Base-by-base conservation (phyloP, 2,329 filamentous ascomycete species). In the Botryotinia convoluta region DNA sequence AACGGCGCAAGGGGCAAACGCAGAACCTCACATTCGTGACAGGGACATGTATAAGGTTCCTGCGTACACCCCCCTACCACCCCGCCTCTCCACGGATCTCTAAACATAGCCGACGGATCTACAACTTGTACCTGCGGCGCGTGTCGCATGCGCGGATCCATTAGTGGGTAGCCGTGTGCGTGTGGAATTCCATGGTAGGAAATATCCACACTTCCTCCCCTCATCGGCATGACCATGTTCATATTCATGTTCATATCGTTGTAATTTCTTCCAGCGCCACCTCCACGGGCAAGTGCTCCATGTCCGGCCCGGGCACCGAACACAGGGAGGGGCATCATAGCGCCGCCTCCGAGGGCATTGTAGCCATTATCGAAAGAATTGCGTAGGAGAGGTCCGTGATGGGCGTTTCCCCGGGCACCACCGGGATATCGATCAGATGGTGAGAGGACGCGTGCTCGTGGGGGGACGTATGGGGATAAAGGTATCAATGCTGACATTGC, bases 401-500 rank as follows among this genome's bases (percentile, higher is more conserved):
- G 61, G 70, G 48, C 22, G 54, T 63, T 51, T 20, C 61, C 37
- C 60, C 45, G 48, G 18, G 35, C 62, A 35, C 60, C 61, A 20
- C 45, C n/a, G 26, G 45, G 18, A 72, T 72, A 72, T 67, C 70
- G 62, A 44, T 72, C 70, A 37, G 62, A 29, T n/a, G 44, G 69
- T 32, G 69, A 63, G 18, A 71, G 44, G 9, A 72, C 70, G 48
- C 70, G 70, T 57, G 70, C 61, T 72, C 70, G 70, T 35, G 61
- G 61, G 29, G 70, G 61, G 16, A 65, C 70, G 61, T 72, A 72
- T 51, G 70, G 48, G 14, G 60, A 63, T 26, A 72, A 16, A 59
- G 70, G 70, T 72, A 72, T 64, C 51, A 72, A 65, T 65, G 64
- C 64, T 51, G 70, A 72, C 70, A 72, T 72, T 72, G 35, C 70